Evolutionary conservation across 352 stramenopile genomes (phyloP), one percentile per base, ranked within the genome.

Genomic region (Peronospora destructor): DNA sequence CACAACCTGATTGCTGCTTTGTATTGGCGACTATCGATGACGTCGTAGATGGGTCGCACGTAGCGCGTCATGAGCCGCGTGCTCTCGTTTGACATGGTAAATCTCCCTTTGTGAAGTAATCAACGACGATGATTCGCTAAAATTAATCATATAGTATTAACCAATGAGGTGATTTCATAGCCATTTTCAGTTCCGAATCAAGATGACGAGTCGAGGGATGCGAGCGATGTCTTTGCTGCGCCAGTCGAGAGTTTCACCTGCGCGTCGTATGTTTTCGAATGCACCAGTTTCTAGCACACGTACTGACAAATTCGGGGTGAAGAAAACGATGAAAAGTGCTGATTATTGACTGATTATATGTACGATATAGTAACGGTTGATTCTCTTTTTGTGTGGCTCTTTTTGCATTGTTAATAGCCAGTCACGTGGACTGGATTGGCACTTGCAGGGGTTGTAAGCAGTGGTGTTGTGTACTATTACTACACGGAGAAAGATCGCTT

Each of bases 401-500:
- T 41, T 37, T 44, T 34, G 14, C 54, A 12, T 8, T 33, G 34
- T 14, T 21, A 29, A 10, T 49, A 92, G 76, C 87, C 87, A 6
- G 75, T 96, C 30, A 85, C 82, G 16, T 96, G 83, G 83, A 76
- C 74, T n/a, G 76, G 77, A 33, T 65, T 96, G 8, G 84, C 78
- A 25, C 56, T 95, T 4, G 76, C 82, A 12, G 79, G 71, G 2
- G 68, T 80, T 14, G 58, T 90, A 33, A 84, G 84, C 30, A 72
- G 64, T 8, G 87, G 82, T 21, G 70, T 76, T 1, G 79, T 95
- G 50, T 79, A 82, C 59, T 95, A 95, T 63, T 97, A 95, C 66
- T 85, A 91, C 57, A 68, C 56, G 33, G 83, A 95, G 70, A 96
- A 96, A 65, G 82, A 95, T 37, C 76, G 82, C 0, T 53, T 91